Percentiles rank a stretch among this genome's conserved stretches.
Evolutionary conservation across 441 rosid genomes (phyloP).

Genomic region (Syzygium malaccense): DNA sequence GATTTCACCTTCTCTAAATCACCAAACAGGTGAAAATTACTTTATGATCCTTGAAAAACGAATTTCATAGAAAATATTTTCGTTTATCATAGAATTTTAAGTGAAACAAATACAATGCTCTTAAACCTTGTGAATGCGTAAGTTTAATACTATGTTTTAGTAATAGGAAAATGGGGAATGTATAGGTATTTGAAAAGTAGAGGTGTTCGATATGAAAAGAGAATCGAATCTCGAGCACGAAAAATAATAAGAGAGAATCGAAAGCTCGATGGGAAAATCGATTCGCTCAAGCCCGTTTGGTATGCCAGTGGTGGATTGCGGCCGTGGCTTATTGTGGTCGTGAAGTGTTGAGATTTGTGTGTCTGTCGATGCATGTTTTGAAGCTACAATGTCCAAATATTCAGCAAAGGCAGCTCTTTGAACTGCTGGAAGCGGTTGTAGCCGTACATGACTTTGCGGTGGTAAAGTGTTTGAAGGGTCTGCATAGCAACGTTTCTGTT

Average conservation of each 20-base stretch:
- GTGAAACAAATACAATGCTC: background rate
- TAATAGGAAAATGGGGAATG: rapidly evolving
- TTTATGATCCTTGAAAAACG: too few relatives aligned
- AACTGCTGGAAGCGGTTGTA: background rate
- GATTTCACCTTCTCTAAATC: rapidly evolving
- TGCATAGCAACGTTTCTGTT: too few relatives aligned
- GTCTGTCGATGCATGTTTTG: background rate
- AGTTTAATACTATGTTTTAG: background rate
- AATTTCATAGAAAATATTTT: too few relatives aligned
- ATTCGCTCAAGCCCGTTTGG: background rate
- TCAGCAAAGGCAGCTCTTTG: background rate
- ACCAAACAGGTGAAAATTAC: too few relatives aligned
- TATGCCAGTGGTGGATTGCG: background rate
- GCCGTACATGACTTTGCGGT: background rate
- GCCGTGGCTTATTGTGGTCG: background rate
- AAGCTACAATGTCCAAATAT: background rate
- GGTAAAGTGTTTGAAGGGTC: too few relatives aligned
- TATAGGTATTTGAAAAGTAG: background rate
- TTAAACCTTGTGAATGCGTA: background rate
- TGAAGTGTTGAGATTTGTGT: background rate
- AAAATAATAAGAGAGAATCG: background rate
- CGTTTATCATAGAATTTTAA: too few relatives aligned
- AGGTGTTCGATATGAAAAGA: background rate
- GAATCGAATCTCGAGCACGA: background rate
- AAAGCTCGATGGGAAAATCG: background rate